Base-by-base conservation (phyloP, 2,329 filamentous ascomycete species). In the Trichoderma cornu-damae region DNA sequence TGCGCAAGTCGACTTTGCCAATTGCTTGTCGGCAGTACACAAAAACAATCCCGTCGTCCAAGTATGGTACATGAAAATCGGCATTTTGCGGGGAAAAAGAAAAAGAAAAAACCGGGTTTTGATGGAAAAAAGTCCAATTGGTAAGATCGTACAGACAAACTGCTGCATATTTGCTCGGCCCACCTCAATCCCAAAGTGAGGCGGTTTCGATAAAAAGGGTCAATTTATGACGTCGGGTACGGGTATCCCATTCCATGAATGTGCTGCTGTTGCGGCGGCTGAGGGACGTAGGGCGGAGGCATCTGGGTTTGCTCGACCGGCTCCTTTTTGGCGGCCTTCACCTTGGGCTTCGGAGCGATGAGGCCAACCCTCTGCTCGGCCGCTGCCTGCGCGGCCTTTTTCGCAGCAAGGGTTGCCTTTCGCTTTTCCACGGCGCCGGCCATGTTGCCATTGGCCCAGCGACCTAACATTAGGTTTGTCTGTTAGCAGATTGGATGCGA, bases 381-480 rank as follows among this genome's bases (percentile, higher is more conserved):
- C 6, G 73, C 73, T 3, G 70, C 76, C 58, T 79, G 76, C 20
- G 74, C 74, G 12, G 75, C 75, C 69, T 84, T 84, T 68, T 84
- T 84, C 2, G 78, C 78, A 2, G 80, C 81, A 6, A 84, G 76
- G 0, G 81, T 85, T 2, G 79, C 80, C 63, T 83, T 83, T 52
- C 81, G 76, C 66, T 84, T 84, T 61, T 80, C 78, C 49, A 84
- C 81, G n/a, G 81, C 82, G 12, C 74, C 76, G 9, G 76, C 75
- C 82, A 85, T 85, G 51, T 80, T 80, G 16, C 82, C 82, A 28
- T 80, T 82, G 46, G 79, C 78, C 82, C 82, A 85, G 58, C 82
- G 79, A 60, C 78, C 80, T 82, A 61, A 9, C 38, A 48, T n/a
- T 35, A 14, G 4, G 20, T n/a, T n/a, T n/a, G 8, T 37, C 37